These are phyloP conservation scores for Takashimella koratensis DNA, from an alignment of 1,284 basidiomycete genomes.

Conservation along the genomic window DNA sequence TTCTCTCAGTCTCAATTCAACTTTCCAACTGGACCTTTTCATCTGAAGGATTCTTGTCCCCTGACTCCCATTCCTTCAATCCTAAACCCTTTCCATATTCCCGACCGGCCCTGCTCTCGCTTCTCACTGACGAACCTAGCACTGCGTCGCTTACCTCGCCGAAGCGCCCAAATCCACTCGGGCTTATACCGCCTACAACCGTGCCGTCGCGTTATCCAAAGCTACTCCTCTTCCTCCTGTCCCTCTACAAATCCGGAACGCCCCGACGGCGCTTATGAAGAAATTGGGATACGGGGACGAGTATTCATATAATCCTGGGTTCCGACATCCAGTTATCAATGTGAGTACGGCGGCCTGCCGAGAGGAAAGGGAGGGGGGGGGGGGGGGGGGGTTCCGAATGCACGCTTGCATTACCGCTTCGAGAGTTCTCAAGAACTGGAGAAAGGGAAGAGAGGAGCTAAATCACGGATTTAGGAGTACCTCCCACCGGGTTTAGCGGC, in stretches of 20 bases:
- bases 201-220: slow-evolving; percentile 63
- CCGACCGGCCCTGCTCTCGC: too few species aligned
- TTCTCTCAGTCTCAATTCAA: too few species aligned
- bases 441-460: too few species aligned
- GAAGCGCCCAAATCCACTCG: slow-evolving; percentile 81
- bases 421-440: slow-evolving; percentile 20
- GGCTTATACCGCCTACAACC: slow-evolving; percentile 70
- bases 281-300: slow-evolving; percentile 69
- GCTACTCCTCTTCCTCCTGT: slow-evolving; percentile 50
- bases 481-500: slow-evolving; percentile 49
- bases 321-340: slow-evolving; percentile 69
- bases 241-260: slow-evolving; percentile 78
- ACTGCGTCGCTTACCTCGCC: slow-evolving; percentile 74
- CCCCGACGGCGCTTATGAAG: slow-evolving; percentile 78
- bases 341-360: too few species aligned
- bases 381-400: too few species aligned
- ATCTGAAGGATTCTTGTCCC: too few species aligned
- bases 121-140: slow-evolving; percentile 38
- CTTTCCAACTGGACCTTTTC: too few species aligned
- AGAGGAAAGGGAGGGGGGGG: too few species aligned
- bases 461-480: slow-evolving; percentile 49
- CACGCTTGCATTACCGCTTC: background rate
- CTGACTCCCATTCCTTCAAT: background rate
- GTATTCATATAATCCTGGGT: slow-evolving; percentile 77
- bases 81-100: background rate